Conservation (phyloP, 2,329 filamentous ascomycete genomes). For the Emergomyces orientalis region DNA sequence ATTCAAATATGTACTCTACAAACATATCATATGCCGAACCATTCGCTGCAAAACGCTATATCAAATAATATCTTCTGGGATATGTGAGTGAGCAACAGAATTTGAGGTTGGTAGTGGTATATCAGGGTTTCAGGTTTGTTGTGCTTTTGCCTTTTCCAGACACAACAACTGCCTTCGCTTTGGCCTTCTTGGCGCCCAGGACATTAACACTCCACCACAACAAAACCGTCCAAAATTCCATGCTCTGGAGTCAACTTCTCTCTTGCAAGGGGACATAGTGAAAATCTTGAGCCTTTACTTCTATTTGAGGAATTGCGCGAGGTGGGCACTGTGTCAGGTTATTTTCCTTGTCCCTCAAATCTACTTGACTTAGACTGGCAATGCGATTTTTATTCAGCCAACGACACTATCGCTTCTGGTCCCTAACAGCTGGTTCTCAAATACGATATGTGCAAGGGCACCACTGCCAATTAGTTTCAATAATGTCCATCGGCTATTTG, state of each 20-base stretch:
- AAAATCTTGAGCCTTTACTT: neutral
- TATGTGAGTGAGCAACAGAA: neutral
- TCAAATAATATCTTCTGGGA: neutral
- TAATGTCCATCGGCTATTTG: neutral
- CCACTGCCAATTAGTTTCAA: neutral
- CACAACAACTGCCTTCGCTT: neutral
- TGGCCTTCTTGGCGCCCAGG: neutral
- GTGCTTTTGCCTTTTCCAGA: neutral
- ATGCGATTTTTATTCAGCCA: neutral
- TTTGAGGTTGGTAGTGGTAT: neutral
- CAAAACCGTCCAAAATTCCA: neutral
- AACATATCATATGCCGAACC: neutral
- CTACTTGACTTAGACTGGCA: neutral
- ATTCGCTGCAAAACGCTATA: neutral
- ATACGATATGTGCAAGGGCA: neutral
- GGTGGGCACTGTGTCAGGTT: neutral
- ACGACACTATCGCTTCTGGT: too few relatives aligned
- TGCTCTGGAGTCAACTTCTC: neutral
- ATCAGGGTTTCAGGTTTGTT: conserved; percentile 1
- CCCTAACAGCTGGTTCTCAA: too few relatives aligned
- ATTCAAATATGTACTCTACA: neutral
- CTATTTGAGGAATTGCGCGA: neutral
- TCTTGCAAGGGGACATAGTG: neutral
- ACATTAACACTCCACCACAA: neutral
- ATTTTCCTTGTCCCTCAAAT: neutral